These are phyloP conservation scores for Yamadazyma oceani DNA, from an alignment of 1,139 yeast genomes.

Conservation along the genomic window DNA sequence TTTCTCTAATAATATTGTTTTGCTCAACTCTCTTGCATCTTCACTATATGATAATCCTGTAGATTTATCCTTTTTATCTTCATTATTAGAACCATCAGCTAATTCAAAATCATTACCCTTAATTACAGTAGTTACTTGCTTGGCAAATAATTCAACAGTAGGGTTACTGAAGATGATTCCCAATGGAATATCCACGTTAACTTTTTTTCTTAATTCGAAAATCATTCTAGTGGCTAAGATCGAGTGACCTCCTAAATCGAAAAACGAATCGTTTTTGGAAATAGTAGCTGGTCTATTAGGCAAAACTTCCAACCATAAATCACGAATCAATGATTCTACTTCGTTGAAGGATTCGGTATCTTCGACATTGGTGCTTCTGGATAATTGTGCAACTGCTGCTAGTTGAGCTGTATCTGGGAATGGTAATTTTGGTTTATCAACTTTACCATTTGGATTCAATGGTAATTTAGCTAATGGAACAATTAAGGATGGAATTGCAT, in stretches of 20 bases:
- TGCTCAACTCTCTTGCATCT: constrained; percentile 67
- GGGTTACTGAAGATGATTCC: constrained; percentile 90
- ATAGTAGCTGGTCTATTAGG: constrained; percentile 83
- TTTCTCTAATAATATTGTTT: constrained; percentile 41
- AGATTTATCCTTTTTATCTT: constrained; percentile 16
- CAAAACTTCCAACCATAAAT: constrained; percentile 81
- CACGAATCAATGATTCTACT: constrained; percentile 67
- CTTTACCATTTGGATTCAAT: constrained; percentile 96
- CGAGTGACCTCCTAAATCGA: constrained; percentile 97
- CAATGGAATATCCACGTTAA: constrained; percentile 80
- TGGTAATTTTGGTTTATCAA: constrained; percentile 95
- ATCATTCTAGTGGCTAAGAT: constrained; percentile 97
- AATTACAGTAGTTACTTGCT: constrained; percentile 60
- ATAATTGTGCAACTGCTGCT: constrained; percentile 58
- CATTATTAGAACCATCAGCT: constrained; percentile 32
- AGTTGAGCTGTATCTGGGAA: constrained; percentile 91
- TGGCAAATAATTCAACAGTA: constrained; percentile 76
- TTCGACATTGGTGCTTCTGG: constrained; percentile 28
- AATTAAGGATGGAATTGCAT: constrained; percentile 89
- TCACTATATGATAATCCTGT: constrained; percentile 56
- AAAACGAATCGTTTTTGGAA: constrained; percentile 82
- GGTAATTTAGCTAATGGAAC: constrained; percentile 87
- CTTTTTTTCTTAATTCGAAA: constrained; percentile 78
- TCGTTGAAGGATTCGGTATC: constrained; percentile 46
- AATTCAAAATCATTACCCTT: constrained; percentile 46